phyloP scores from a whole-genome alignment of 176 grass and related monocot species.

The Rhynchospora pubera region DNA sequence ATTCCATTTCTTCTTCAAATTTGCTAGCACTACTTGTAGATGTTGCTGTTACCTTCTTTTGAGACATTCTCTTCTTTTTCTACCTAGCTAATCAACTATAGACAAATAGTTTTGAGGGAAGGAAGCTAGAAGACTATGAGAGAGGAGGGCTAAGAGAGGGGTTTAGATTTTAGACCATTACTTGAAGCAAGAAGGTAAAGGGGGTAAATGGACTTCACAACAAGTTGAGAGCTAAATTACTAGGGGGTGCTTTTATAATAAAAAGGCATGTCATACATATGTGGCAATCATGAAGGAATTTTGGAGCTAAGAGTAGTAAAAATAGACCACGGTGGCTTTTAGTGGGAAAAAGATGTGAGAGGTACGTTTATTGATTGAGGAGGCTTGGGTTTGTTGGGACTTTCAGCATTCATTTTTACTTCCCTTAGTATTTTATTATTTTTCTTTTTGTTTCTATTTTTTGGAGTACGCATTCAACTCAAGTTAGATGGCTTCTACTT shows the following conservation, averaged over 20 bases:
- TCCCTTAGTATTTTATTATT: not conserved
- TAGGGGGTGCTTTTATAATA: constrained; percentile 29
- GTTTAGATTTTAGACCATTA: constrained; percentile 27
- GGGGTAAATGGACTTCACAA: not conserved
- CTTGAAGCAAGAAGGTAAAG: not conserved
- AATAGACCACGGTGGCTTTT: constrained; percentile 17
- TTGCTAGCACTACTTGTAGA: constrained; percentile 25
- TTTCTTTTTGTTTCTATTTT: not conserved
- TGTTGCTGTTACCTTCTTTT: constrained; percentile 50
- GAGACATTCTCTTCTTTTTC: constrained; percentile 66
- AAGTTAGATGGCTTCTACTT: constrained; percentile 27
- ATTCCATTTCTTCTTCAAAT: constrained; percentile 49
- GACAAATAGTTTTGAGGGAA: constrained; percentile 22
- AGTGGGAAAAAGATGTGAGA: constrained; percentile 23
- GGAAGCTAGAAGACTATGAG: constrained; percentile 17
- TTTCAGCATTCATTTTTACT: not conserved
- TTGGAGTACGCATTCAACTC: constrained; percentile 10
- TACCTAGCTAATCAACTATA: constrained; percentile 23
- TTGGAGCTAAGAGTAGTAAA: not conserved
- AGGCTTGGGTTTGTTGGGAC: not conserved
- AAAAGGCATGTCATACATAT: constrained; percentile 2
- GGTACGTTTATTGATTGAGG: not conserved
- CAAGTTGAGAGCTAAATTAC: not conserved
- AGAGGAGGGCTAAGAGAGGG: not conserved
- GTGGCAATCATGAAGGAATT: constrained; percentile 20